These are phyloP conservation scores for Tirmania nivea DNA, from an alignment of 495 filamentous ascomycete genomes.

Conservation along the genomic window DNA sequence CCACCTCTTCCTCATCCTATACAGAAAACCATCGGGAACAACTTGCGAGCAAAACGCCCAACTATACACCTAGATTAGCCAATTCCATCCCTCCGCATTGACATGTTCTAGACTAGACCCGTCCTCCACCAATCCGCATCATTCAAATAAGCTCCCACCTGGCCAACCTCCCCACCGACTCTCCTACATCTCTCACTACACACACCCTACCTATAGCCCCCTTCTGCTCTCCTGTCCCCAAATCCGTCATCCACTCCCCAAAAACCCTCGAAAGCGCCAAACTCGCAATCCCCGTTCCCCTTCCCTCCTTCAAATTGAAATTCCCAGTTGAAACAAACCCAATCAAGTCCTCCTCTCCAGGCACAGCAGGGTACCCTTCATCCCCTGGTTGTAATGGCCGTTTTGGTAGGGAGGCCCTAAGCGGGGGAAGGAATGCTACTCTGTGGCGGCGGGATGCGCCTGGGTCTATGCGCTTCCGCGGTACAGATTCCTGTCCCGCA, in stretches of 20 bases:
- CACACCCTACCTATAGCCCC: conserved; percentile 32
- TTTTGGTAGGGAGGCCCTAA: conserved; percentile 12
- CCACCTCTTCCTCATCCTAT: too few species aligned
- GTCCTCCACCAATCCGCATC: too few species aligned
- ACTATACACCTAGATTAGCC: too few species aligned
- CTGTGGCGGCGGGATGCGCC: neutral
- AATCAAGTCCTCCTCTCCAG: conserved; percentile 55
- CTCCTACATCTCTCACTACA: conserved; percentile 60
- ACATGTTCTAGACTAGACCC: too few species aligned
- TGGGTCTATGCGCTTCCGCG: neutral
- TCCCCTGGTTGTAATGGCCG: conserved; percentile 21
- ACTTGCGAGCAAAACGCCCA: too few species aligned
- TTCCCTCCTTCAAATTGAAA: conserved; percentile 58
- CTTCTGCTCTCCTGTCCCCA: conserved; percentile 15
- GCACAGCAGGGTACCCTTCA: conserved; percentile 40
- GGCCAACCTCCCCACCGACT: conserved; percentile 52
- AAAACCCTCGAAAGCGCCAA: conserved; percentile 39
- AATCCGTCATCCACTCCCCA: conserved; percentile 18
- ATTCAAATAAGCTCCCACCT: conserved; percentile 48
- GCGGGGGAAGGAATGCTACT: neutral
- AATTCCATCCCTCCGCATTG: too few species aligned
- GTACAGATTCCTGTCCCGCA: too few species aligned
- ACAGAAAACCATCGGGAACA: too few species aligned
- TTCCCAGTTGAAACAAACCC: conserved; percentile 82
- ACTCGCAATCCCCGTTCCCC: conserved; percentile 52